Conservation (phyloP, 352 stramenopile genomes). For the Phytophthora boehmeriae region DNA sequence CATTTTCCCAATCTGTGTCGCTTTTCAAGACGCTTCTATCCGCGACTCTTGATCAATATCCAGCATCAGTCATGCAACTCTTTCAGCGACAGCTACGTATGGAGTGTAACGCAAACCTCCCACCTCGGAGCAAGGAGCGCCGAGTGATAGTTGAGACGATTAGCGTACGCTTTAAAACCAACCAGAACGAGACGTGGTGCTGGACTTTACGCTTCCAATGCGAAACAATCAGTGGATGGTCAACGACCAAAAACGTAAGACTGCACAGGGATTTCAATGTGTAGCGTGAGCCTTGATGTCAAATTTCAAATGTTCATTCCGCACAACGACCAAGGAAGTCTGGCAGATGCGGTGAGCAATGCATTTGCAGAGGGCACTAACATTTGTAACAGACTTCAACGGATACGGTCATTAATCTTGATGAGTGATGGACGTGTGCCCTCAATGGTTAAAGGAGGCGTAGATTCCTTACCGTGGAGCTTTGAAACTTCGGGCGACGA, state of each 20-base stretch:
- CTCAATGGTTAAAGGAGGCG: constrained; percentile 1
- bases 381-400: constrained; percentile 34
- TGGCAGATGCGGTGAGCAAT: constrained; percentile 36
- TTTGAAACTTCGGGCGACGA: constrained; percentile 15
- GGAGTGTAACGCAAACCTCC: constrained; percentile 35
- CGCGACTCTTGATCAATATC: constrained; percentile 16
- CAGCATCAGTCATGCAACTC: constrained; percentile 18
- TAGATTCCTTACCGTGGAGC: constrained; percentile 25
- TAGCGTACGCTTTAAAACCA: constrained; percentile 33
- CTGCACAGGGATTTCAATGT: constrained; percentile 13
- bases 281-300: constrained; percentile 33
- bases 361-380: constrained; percentile 37
- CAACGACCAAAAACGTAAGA: constrained; percentile 9
- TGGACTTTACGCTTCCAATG: constrained; percentile 22
- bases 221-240: constrained; percentile 14
- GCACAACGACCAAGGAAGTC: constrained; percentile 46
- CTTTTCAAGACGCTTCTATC: constrained; percentile 47
- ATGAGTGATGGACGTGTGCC: constrained; percentile 4
- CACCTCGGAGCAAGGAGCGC: constrained; percentile 49
- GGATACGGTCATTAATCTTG: constrained; percentile 21
- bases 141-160: constrained; percentile 41
- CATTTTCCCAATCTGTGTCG: constrained; percentile 15
- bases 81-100: constrained; percentile 51
- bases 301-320: constrained; percentile 48
- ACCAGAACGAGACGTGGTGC: constrained; percentile 16